These are phyloP conservation scores for Anisogramma anomala DNA, from an alignment of 2,329 filamentous ascomycete species.

Conservation along the genomic window DNA sequence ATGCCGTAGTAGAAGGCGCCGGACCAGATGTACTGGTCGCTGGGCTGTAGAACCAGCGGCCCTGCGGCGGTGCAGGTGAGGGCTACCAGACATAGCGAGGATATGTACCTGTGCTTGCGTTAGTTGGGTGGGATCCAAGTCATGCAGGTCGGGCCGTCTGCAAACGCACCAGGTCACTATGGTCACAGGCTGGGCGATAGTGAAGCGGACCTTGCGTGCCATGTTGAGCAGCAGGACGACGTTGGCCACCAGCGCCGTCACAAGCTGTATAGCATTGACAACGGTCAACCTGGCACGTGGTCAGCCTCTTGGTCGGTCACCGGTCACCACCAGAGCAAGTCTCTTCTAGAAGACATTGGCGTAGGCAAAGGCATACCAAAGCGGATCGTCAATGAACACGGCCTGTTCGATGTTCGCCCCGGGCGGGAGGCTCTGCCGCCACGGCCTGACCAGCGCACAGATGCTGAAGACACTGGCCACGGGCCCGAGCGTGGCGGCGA, in stretches of 20 bases:
- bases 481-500: slow-evolving; percentile 74
- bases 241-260: slow-evolving; percentile 66
- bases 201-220: slow-evolving; percentile 66
- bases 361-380: too few species aligned
- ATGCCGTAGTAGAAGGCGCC: slow-evolving; percentile 83
- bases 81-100: slow-evolving; percentile 52
- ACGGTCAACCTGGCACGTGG: slow-evolving; percentile 45
- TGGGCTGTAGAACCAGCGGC: slow-evolving; percentile 32
- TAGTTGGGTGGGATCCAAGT: slow-evolving; percentile 19
- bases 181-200: slow-evolving; percentile 69
- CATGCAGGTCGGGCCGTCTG: slow-evolving; percentile 35
- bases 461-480: slow-evolving; percentile 83
- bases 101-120: slow-evolving; percentile 37
- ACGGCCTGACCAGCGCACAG: slow-evolving; percentile 69
- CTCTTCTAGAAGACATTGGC: not conserved
- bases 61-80: slow-evolving; percentile 56
- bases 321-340: not conserved
- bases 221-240: slow-evolving; percentile 79
- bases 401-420: slow-evolving; percentile 38
- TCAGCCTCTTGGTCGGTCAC: not conserved
- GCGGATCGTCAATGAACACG: slow-evolving; percentile 50
- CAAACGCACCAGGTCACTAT: slow-evolving; percentile 62
- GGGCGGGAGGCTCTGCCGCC: slow-evolving; percentile 50
- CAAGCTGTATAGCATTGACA: slow-evolving; percentile 68
- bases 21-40: slow-evolving; percentile 50